Percentiles rank a stretch among this genome's conserved stretches.
phyloP scores from a whole-genome alignment of 106 monocot genomes.

The Acorus gramineus region DNA sequence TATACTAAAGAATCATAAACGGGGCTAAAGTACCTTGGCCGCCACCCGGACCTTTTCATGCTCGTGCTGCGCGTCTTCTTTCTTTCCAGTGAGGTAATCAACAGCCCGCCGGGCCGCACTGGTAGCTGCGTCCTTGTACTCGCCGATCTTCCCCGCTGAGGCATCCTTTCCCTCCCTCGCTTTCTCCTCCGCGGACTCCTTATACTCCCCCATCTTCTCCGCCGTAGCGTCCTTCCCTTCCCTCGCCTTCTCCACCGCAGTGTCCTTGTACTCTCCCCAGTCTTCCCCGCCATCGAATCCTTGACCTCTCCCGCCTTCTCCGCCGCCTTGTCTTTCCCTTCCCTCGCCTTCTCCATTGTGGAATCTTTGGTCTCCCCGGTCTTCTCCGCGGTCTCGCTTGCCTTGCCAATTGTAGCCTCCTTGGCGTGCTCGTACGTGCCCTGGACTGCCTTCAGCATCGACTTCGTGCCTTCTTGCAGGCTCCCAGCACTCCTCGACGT shows the following conservation, averaged over 20 bases:
- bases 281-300: conserved; percentile 17
- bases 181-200: conserved; percentile 7
- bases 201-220: conserved; percentile 8
- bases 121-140: conserved; percentile 10
- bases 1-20: background rate
- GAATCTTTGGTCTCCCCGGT: conserved; percentile 1
- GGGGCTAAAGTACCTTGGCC: conserved; percentile 12
- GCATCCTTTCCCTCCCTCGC: conserved; percentile 8
- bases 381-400: background rate
- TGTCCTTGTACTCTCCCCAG: conserved; percentile 12
- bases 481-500: conserved; percentile 19
- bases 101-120: conserved; percentile 8
- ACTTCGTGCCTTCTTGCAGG: conserved; percentile 13
- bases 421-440: no score
- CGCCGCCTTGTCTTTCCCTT: conserved; percentile 11
- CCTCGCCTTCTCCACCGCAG: background rate
- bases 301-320: conserved; percentile 10
- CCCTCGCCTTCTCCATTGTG: conserved; percentile 10
- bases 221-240: background rate
- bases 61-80: conserved; percentile 11
- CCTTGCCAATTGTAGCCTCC: no score
- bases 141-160: conserved; percentile 4
- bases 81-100: conserved; percentile 13
- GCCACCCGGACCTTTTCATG: conserved; percentile 6
- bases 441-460: background rate